Conservation (phyloP, 164 flowering plant species). For the Vitis amurensis region DNA sequence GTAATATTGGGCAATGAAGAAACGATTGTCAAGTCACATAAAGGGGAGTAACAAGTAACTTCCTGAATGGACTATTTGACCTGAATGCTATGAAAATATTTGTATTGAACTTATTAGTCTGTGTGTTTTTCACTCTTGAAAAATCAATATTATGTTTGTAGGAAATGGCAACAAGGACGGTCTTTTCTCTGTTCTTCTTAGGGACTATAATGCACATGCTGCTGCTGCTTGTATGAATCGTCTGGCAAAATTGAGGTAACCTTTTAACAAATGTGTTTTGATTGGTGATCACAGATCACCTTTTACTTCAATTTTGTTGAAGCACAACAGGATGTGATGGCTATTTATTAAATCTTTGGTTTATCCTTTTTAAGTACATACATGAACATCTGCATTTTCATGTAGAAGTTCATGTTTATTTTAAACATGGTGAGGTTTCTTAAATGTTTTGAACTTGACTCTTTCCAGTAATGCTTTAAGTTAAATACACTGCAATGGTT, state of each 20-base stretch:
- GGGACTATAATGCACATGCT: constrained; percentile 88
- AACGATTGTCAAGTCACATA: too few relatives aligned
- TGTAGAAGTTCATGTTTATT: too few relatives aligned
- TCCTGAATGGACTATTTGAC: background rate
- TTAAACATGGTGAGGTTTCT: too few relatives aligned
- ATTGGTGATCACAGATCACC: background rate
- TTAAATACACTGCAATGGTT: background rate
- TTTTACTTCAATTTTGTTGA: background rate
- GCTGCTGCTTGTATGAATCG: constrained; percentile 97
- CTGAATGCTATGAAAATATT: background rate
- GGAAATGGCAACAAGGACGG: constrained; percentile 98
- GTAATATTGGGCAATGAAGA: too few relatives aligned
- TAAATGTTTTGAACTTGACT: background rate
- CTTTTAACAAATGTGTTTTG: background rate
- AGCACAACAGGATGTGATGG: background rate
- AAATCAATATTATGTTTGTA: constrained; percentile 19
- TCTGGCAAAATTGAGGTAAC: constrained; percentile 89
- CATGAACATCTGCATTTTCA: too few relatives aligned
- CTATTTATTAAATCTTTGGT: background rate
- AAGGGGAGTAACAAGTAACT: too few relatives aligned
- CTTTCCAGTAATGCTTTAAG: background rate
- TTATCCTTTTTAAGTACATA: background rate
- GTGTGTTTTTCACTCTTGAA: background rate
- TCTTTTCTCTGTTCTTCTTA: constrained; percentile 82
- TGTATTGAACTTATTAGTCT: background rate